phyloP scores from a whole-genome alignment of 2,329 filamentous ascomycete species.

The Elsinoe australis region DNA sequence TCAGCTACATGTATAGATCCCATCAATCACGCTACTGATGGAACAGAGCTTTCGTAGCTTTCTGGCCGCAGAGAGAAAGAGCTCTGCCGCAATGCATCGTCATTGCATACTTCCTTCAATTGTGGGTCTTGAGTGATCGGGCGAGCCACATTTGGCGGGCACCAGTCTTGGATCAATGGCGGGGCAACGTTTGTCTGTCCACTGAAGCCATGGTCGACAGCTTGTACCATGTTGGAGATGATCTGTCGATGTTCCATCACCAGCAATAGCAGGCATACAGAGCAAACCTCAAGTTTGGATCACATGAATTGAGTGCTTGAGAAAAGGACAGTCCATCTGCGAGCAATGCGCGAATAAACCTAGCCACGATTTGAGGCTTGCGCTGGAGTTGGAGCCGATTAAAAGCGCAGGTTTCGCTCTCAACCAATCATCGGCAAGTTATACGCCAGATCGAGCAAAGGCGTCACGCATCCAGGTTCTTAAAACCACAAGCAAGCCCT shows the following conservation, averaged over 20 bases:
- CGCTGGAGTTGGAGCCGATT: neutral
- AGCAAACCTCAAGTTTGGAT: no score
- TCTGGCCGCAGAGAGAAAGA: neutral
- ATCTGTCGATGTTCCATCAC: no score
- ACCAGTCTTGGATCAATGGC: neutral
- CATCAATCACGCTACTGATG: neutral
- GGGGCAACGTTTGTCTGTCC: conserved; percentile 5
- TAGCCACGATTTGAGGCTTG: conserved; percentile 10
- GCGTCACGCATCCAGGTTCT: conserved; percentile 7
- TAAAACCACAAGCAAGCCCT: conserved; percentile 3
- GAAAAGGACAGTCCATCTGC: neutral
- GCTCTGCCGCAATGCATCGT: neutral
- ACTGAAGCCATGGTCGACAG: neutral
- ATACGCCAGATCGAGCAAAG: conserved; percentile 7
- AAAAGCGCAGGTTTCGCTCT: neutral
- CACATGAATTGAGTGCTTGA: no score
- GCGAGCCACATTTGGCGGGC: conserved; percentile 8
- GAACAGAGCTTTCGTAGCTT: neutral
- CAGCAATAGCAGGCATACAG: no score
- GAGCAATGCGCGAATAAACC: conserved; percentile 9
- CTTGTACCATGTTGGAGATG: no score
- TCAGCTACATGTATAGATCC: neutral
- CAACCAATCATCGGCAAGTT: neutral
- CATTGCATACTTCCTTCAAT: neutral
- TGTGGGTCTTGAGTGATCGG: conserved; percentile 6